These are phyloP conservation scores for Taiozyma onychis DNA, from an alignment of 1,139 yeast genomes.

Conservation along the genomic window DNA sequence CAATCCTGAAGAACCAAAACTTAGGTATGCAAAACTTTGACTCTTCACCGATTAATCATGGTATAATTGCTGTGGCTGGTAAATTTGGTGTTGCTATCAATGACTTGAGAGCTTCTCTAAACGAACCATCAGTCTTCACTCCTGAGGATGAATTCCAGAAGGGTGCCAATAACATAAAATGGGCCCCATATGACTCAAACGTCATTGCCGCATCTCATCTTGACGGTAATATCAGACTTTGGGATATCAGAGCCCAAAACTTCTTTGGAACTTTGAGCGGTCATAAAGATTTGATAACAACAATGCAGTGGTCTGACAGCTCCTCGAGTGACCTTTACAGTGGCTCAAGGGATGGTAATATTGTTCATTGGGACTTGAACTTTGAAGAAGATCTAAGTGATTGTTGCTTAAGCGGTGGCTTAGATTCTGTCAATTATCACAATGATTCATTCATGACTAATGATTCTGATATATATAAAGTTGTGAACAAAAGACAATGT, in stretches of 20 bases:
- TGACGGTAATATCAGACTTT: conserved; percentile 54
- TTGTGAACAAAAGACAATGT: conserved; percentile 44
- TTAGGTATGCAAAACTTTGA: conserved; percentile 51
- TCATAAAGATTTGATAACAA: conserved; percentile 48
- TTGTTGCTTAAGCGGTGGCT: conserved; percentile 45
- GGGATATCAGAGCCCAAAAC: conserved; percentile 66
- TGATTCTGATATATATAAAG: conserved; percentile 27
- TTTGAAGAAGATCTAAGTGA: conserved; percentile 26
- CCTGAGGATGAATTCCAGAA: conserved; percentile 30
- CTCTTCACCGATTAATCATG: conserved; percentile 41
- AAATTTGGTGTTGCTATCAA: conserved; percentile 64
- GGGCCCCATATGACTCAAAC: conserved; percentile 60
- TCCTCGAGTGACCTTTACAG: conserved; percentile 51
- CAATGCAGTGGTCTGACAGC: conserved; percentile 53
- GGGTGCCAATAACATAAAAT: conserved; percentile 42
- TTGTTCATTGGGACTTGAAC: conserved; percentile 67
- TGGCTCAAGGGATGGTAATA: conserved; percentile 67
- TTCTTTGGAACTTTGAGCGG: conserved; percentile 52
- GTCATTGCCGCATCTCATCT: conserved; percentile 62
- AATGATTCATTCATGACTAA: conserved; percentile 25
- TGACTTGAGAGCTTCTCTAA: conserved; percentile 46
- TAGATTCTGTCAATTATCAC: conserved; percentile 37
- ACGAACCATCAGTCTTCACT: conserved; percentile 35
- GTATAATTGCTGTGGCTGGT: conserved; percentile 60
- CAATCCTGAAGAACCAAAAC: conserved; percentile 48